Evolutionary conservation across 2,329 filamentous ascomycete species (phyloP), one percentile per base, ranked within the genome.

Genomic region (Penicillium hesseltinei): DNA sequence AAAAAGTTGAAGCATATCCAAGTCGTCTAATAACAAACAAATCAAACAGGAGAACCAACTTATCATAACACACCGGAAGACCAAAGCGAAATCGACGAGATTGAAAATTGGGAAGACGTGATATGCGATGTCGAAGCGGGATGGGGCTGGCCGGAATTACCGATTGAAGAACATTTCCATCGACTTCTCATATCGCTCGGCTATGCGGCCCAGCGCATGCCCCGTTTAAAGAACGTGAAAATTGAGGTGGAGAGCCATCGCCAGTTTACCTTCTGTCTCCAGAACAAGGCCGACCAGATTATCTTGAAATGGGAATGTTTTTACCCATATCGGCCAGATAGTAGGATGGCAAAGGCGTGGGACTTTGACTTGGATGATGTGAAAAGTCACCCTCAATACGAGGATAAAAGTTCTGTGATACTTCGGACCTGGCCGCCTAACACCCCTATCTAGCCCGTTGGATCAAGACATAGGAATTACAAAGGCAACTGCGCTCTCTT

Each of bases 51-150:
- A 42, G 19, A 56, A 43, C 38, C 40, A 42, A 27, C 43, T 42
- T 43, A 43, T 31, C 47, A 51, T 46, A 33, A 43, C 29, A 51
- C 42, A 27, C 47, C 54, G 19, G 42, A 56, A 39, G 54, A 51
- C 36, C 48, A 56, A 25, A 27, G n/a, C n/a, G 48, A 39, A 42
- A 47, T 56, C 25, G 40, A 56, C 31, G 54, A 51, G 42, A 29
- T 50, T 33, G 17, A 50, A 49, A 39, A 50, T 40, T 55, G 39
- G 53, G 39, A 44, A 40, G 23, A 21, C 19, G 33, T 55, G 39
- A 50, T 56, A 49, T 56, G 39, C 35, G 53, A 56, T 40, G 31
- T 43, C 11, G 53, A 56, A 38, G 46, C 47, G 35, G 53, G 53
- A 29, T 43, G 17, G 23, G 35, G 40, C 27, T 19, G n/a, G 19